Evolutionary conservation across 2,329 filamentous ascomycete genomes (phyloP).

Genomic region (Madurella mycetomatis): DNA sequence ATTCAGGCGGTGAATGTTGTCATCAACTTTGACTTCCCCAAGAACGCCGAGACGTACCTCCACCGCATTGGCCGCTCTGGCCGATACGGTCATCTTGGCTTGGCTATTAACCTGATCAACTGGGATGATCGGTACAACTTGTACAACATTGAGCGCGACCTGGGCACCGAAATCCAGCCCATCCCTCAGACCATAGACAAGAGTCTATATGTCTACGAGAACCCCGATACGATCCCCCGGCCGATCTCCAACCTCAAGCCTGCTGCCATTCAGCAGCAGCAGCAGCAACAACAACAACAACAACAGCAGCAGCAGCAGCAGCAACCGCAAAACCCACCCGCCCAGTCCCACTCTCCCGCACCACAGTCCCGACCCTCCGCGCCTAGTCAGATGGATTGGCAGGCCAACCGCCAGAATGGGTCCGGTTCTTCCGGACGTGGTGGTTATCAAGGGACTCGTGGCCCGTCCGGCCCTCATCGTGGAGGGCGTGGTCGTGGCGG

Average conservation of each 20-base stretch:
- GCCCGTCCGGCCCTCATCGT: conserved; percentile 32
- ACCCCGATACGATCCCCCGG: conserved; percentile 88
- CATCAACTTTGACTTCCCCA: conserved; percentile 99
- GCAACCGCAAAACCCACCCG: conserved; percentile 13
- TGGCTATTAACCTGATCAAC: conserved; percentile 98
- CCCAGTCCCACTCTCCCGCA: conserved; percentile 10
- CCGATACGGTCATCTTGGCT: conserved; percentile 91
- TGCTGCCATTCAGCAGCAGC: conserved; percentile 16
- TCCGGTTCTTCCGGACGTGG: conserved; percentile 28
- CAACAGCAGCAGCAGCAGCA: conserved; percentile 11
- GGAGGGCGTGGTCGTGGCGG: conserved; percentile 29
- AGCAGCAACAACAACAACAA: conserved; percentile 13
- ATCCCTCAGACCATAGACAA: conserved; percentile 95
- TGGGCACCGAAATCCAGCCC: conserved; percentile 96
- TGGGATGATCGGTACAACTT: conserved; percentile 99
- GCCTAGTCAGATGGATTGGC: conserved; percentile 37
- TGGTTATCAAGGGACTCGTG: conserved; percentile 38
- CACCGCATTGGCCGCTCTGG: conserved; percentile 97
- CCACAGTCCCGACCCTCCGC: conserved; percentile 13
- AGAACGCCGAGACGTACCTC: conserved; percentile 98
- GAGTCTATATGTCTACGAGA: conserved; percentile 96
- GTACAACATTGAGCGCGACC: conserved; percentile 96
- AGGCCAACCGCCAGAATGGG: conserved; percentile 38
- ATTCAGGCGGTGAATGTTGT: conserved; percentile 99
- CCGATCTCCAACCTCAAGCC: conserved; percentile 55